Percentiles rank a stretch among this genome's conserved stretches.
Evolutionary conservation across 805 yeast species (phyloP).

Genomic region (Pichia paraexigua): DNA sequence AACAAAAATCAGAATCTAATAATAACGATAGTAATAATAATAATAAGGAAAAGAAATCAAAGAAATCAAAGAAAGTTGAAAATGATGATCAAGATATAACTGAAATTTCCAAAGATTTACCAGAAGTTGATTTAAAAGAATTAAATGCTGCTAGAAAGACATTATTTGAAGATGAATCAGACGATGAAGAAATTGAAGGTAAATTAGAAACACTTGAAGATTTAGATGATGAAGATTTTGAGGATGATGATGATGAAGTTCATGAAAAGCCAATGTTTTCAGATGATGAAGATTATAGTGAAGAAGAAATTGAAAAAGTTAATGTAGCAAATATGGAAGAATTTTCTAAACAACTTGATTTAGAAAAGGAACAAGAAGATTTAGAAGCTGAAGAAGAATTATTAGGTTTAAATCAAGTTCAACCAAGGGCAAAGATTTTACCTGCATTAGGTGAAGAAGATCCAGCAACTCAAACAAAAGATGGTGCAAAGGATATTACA

Average conservation of each 20-base stretch:
- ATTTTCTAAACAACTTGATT: constrained; percentile 59
- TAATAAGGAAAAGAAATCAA: constrained; percentile 23
- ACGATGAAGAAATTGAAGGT: constrained; percentile 39
- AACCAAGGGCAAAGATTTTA: constrained; percentile 70
- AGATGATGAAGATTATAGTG: constrained; percentile 58
- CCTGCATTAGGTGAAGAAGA: constrained; percentile 63
- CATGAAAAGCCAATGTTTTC: constrained; percentile 70
- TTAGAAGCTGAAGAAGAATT: constrained; percentile 55
- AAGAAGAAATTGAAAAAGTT: constrained; percentile 58
- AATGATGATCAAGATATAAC: constrained; percentile 27
- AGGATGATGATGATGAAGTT: constrained; percentile 39
- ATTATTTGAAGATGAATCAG: constrained; percentile 60
- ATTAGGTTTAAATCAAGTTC: constrained; percentile 46
- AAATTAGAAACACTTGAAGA: constrained; percentile 22
- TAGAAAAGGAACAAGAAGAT: constrained; percentile 48
- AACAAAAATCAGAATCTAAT: constrained; percentile 6
- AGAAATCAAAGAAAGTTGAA: constrained; percentile 11
- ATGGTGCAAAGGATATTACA: constrained; percentile 47
- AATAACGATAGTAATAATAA: too few relatives aligned
- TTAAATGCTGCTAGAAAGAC: constrained; percentile 63
- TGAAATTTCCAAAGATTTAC: constrained; percentile 40
- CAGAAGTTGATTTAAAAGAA: constrained; percentile 63
- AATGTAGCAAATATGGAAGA: constrained; percentile 83
- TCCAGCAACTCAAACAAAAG: constrained; percentile 36
- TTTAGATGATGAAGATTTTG: constrained; percentile 17